A percentile compares a stretch with the other conserved stretches of the same genome.
Conservation (phyloP, 1,284 basidiomycete species). For the Bjerkandera adusta region DNA sequence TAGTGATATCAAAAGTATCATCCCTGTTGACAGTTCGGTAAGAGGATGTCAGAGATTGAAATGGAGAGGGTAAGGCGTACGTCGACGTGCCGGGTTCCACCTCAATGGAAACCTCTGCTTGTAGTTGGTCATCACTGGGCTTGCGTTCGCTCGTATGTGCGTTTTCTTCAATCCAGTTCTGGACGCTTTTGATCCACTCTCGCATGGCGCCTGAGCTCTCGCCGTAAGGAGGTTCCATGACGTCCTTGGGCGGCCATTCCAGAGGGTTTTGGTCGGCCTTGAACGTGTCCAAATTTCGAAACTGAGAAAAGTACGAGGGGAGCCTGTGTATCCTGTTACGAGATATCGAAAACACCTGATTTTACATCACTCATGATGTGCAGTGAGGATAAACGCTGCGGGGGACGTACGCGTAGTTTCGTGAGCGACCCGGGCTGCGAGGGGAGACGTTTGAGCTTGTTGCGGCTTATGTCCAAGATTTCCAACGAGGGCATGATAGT, state of each 20-base stretch:
- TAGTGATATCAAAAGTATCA: slow-evolving; percentile 16
- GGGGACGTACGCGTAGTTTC: slow-evolving; percentile 65
- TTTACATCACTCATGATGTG: not conserved
- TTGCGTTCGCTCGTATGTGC: slow-evolving; percentile 30
- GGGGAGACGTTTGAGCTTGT: slow-evolving; percentile 85
- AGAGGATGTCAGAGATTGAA: not conserved
- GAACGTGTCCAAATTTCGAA: slow-evolving; percentile 75
- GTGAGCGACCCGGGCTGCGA: slow-evolving; percentile 77
- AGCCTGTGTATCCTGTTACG: slow-evolving; percentile 83
- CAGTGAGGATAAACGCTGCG: not conserved
- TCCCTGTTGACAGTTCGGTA: slow-evolving; percentile 9
- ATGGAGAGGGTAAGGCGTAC: slow-evolving; percentile 1
- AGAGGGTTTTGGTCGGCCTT: slow-evolving; percentile 91
- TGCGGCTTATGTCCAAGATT: slow-evolving; percentile 93
- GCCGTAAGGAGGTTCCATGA: slow-evolving; percentile 43
- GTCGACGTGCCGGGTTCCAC: slow-evolving; percentile 1
- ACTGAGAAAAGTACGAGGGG: slow-evolving; percentile 78
- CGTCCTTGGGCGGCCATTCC: slow-evolving; percentile 79
- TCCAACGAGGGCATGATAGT: slow-evolving; percentile 86
- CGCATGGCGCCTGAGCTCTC: slow-evolving; percentile 54
- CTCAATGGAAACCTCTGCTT: slow-evolving; percentile 9
- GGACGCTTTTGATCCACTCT: slow-evolving; percentile 72
- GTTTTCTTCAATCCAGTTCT: slow-evolving; percentile 72
- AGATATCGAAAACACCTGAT: slow-evolving; percentile 82
- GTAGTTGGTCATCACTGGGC: slow-evolving; percentile 24